phyloP scores from a whole-genome alignment of 2,329 filamentous ascomycete genomes.

The Metarhizium anisopliae region DNA sequence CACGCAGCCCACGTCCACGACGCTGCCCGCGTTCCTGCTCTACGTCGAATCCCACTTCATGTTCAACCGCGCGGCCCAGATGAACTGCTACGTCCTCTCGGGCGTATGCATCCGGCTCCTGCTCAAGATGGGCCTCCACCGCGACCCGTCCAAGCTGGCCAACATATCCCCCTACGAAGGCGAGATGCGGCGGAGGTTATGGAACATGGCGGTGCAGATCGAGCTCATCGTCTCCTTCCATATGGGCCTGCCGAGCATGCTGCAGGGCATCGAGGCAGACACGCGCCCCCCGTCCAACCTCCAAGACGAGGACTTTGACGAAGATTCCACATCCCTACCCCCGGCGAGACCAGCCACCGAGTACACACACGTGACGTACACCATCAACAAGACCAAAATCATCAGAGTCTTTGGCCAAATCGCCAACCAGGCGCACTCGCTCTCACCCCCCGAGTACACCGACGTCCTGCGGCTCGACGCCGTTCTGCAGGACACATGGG shows the following conservation, averaged over 20 bases:
- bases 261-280: slow-evolving; percentile 54
- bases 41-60: slow-evolving; percentile 47
- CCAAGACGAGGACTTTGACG: slow-evolving; percentile 55
- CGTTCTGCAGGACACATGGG: slow-evolving; percentile 35
- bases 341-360: slow-evolving; percentile 46
- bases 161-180: slow-evolving; percentile 42
- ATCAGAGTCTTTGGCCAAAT: slow-evolving; percentile 40
- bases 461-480: slow-evolving; percentile 41
- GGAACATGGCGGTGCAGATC: slow-evolving; percentile 39
- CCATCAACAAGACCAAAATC: slow-evolving; percentile 41
- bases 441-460: slow-evolving; percentile 34
- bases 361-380: slow-evolving; percentile 49
- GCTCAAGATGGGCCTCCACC: slow-evolving; percentile 49
- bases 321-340: slow-evolving; percentile 45
- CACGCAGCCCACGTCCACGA: slow-evolving; percentile 36
- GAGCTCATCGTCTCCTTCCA: slow-evolving; percentile 60
- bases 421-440: slow-evolving; percentile 37
- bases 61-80: slow-evolving; percentile 39
- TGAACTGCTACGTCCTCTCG: slow-evolving; percentile 42
- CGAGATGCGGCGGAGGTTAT: slow-evolving; percentile 34
- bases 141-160: slow-evolving; percentile 43
- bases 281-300: slow-evolving; percentile 53
- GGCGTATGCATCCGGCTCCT: slow-evolving; percentile 43
- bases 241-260: slow-evolving; percentile 58
- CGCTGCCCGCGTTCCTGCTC: slow-evolving; percentile 41